Evolutionary conservation across 1,284 basidiomycete genomes (phyloP).

Genomic region (Fistulina hepatica): DNA sequence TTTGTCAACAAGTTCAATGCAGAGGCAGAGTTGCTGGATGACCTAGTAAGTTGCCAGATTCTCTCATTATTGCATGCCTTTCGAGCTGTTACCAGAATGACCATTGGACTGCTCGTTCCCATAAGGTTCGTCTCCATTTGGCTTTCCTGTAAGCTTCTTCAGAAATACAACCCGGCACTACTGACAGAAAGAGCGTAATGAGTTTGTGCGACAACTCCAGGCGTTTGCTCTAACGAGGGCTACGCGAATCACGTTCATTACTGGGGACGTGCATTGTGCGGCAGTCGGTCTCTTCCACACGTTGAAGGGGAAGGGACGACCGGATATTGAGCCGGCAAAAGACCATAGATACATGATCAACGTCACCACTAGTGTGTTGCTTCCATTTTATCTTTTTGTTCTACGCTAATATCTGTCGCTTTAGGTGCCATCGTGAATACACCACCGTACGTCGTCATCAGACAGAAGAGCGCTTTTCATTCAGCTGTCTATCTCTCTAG

Average conservation of each 20-base stretch:
- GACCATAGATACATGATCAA: conserved; percentile 88
- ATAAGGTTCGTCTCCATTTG: conserved; percentile 44
- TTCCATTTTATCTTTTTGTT: conserved; percentile 6
- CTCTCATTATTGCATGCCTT: not conserved
- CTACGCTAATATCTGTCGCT: conserved; percentile 5
- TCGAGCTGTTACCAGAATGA: conserved; percentile 49
- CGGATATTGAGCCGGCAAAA: conserved; percentile 35
- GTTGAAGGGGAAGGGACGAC: conserved; percentile 37
- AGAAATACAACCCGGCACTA: conserved; percentile 3
- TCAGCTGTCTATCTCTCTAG: conserved; percentile 14
- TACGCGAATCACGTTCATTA: conserved; percentile 73
- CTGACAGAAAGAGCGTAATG: conserved; percentile 77
- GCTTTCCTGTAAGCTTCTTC: not conserved
- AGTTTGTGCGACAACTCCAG: conserved; percentile 76
- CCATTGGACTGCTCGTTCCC: conserved; percentile 77
- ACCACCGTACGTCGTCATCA: conserved; percentile 42
- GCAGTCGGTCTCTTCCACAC: conserved; percentile 76
- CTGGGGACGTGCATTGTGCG: conserved; percentile 86
- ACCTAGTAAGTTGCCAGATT: conserved; percentile 45
- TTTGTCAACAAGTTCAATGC: conserved; percentile 91
- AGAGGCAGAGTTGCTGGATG: conserved; percentile 85
- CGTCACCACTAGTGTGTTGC: conserved; percentile 52
- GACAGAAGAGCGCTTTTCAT: conserved; percentile 8
- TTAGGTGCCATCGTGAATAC: conserved; percentile 73
- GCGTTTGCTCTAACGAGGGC: conserved; percentile 49